Base-by-base conservation (phyloP, 768 basidiomycete genomes). In the Boletus rufocinnamomeus region DNA sequence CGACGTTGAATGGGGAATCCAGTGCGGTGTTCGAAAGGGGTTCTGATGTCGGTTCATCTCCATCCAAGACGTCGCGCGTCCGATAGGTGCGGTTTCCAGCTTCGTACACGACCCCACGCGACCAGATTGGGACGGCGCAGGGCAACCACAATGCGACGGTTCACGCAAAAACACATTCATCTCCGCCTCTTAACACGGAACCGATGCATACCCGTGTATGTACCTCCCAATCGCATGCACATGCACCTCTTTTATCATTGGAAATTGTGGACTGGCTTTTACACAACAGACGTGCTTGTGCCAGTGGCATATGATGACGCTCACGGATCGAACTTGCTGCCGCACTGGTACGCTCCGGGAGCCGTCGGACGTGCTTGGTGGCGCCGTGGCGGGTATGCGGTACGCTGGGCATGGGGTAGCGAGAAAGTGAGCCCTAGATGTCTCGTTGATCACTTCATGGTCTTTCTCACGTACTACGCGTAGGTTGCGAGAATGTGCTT, bases 401-500 rank as follows among this genome's bases (percentile, higher is more conserved):
- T n/a, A 27, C 4, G 30, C 43, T 59, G 55, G 55, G 54, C 56
- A 56, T 62, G 60, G 65, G 46, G 61, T 67, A 63, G 66, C 56
- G 53, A 50, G 37, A 50, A 44, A 37, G 55, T 46, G 50, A 57
- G 61, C 49, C 57, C 59, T 50, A 28, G 56, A 58, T 64, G 62
- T 58, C 49, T 52, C 27, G 50, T 60, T 62, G 62, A 57, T 62
- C 58, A 57, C 58, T 55, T 66, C 50, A 23, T 62, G 56, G 46
- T 61, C 64, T 48, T 64, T 62, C 58, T 67, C 67, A 69, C 67
- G 66, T 65, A 56, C 54, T 65, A 56, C 54, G 45, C 59, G 46
- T 54, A 54, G 52, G 40, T 61, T 44, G 67, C 55, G 41, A 56
- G 52, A 63, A 50, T 30, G 45, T 46, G 32, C 52, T 46, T 56